Evolutionary conservation across 495 filamentous ascomycete species (phyloP).

Genomic region (Letharia lupina): DNA sequence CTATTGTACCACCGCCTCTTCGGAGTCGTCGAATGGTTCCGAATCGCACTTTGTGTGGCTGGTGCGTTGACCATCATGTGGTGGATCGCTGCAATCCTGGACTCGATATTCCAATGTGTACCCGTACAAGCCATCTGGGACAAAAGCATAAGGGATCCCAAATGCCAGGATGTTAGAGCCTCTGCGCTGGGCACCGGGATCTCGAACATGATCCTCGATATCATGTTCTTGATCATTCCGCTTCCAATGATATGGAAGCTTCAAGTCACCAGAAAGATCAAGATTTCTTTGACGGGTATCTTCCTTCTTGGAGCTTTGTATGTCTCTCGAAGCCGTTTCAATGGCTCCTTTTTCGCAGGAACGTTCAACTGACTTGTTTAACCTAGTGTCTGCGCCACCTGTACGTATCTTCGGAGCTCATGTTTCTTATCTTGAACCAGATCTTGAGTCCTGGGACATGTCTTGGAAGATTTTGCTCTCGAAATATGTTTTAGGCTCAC

Average conservation of each 20-base stretch:
- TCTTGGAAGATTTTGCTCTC: neutral
- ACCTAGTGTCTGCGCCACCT: constrained; percentile 38
- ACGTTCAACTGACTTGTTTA: neutral
- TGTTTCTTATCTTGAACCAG: no score
- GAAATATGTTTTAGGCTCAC: neutral
- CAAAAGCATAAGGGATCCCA: constrained; percentile 27
- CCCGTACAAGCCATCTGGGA: constrained; percentile 39
- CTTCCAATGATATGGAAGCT: constrained; percentile 42
- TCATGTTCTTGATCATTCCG: constrained; percentile 35
- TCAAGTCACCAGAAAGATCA: constrained; percentile 37
- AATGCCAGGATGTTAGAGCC: constrained; percentile 33
- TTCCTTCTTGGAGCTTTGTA: constrained; percentile 44
- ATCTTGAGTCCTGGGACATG: neutral
- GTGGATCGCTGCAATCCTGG: constrained; percentile 33
- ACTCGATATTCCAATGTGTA: constrained; percentile 37
- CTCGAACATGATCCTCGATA: constrained; percentile 40
- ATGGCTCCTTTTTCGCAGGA: neutral
- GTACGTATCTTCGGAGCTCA: neutral
- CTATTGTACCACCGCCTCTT: constrained; percentile 44
- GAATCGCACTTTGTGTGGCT: constrained; percentile 28
- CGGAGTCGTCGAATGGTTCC: constrained; percentile 32
- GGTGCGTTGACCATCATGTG: constrained; percentile 34
- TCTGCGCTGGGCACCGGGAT: constrained; percentile 38
- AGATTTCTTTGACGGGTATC: constrained; percentile 39
- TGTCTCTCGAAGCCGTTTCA: constrained; percentile 4